phyloP scores from a whole-genome alignment of 1,284 basidiomycete genomes.

The Irpex sp. region DNA sequence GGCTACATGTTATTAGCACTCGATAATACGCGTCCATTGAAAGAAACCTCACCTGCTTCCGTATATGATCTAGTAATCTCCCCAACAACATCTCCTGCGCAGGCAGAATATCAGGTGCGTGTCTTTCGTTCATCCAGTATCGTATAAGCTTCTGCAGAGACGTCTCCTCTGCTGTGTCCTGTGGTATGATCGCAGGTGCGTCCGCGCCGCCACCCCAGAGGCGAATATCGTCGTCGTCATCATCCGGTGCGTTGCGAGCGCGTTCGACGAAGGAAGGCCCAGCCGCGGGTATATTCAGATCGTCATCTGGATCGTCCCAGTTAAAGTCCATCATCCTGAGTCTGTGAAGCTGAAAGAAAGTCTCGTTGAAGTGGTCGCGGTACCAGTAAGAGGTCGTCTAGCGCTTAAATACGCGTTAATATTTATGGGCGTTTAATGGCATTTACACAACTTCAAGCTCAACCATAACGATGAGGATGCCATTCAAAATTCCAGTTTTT shows the following conservation, averaged over 20 bases:
- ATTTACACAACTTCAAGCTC: no score
- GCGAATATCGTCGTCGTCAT: constrained; percentile 27
- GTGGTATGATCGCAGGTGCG: constrained; percentile 21
- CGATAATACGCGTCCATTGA: not conserved
- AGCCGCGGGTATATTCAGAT: constrained; percentile 24
- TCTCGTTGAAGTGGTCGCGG: no score
- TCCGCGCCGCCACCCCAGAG: constrained; percentile 14
- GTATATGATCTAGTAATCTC: constrained; percentile 82
- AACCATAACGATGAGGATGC: no score
- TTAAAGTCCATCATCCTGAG: constrained; percentile 19
- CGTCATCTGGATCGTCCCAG: constrained; percentile 26
- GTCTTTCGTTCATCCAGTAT: constrained; percentile 90
- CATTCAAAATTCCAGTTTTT: no score
- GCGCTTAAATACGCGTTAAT: no score
- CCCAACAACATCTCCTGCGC: constrained; percentile 83
- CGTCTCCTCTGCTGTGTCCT: constrained; percentile 40
- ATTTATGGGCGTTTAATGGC: no score
- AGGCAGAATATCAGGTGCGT: constrained; percentile 83
- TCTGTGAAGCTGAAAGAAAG: not conserved
- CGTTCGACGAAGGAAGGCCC: constrained; percentile 32
- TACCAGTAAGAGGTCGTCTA: no score
- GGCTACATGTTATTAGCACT: constrained; percentile 24
- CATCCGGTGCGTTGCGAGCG: constrained; percentile 27
- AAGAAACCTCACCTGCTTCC: constrained; percentile 79
- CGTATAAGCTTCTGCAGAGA: constrained; percentile 74